Evolutionary conservation across 148 eudicot species (phyloP), one percentile per base, ranked within the genome.

Genomic region (Cornus florida): DNA sequence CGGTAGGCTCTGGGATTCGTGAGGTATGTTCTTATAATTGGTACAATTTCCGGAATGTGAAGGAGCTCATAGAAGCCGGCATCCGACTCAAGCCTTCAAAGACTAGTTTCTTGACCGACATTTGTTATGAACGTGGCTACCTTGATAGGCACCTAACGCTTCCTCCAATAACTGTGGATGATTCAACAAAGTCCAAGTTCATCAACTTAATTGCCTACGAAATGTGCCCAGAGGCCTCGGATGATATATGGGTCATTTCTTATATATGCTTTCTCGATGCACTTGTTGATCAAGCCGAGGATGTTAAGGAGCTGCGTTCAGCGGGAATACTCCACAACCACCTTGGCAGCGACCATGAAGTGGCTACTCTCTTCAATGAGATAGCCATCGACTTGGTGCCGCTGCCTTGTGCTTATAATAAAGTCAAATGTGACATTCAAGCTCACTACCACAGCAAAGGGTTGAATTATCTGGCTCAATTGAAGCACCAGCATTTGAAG

Each of bases 181-280:
- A 72, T 10, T 14, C 75, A 10, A 39, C 75, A 53, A 72, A 72
- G 75, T 3, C 50, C 1, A 31, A 31, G 13, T 43, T 38, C 24
- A 3, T 72, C 7, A 72, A 72, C 31, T 48, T 72, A 23, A 35
- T 72, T n/a, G 75, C 75, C 24, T 72, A 72, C 11, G 75, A 72
- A 46, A 72, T 10, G 77, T 57, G 77, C 5, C 77, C 59, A 11
- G 67, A 74, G 0, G 17, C 31, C 11, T 22, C 48, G 7, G 32
- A 57, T 4, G 9, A 28, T 28, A 28, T 2, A 0, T 38, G 60
- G 64, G 20, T 43, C 48, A 43, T 7, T 43, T 43, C 48, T 4
- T 43, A 43, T 43, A 7, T 43, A 43, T 43, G 75, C 43, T 35
- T 41, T 53, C 38, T 74, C 9, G 32, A 57, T 13, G 24, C 23